phyloP scores from a whole-genome alignment of 305 asterid species.

The Fraxinus greggii region DNA sequence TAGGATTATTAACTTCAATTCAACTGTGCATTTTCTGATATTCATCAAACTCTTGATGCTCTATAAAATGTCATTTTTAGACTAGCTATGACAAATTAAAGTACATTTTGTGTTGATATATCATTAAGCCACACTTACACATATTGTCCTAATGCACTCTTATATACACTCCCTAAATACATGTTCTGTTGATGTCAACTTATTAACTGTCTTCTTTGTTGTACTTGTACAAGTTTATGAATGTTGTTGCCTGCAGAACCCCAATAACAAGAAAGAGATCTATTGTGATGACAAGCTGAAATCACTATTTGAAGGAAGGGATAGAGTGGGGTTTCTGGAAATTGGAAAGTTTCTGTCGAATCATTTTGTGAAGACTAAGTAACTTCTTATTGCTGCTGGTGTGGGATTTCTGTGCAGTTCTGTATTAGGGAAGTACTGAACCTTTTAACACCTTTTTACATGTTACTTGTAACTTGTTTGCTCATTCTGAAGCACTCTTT shows the following conservation, averaged over 20 bases:
- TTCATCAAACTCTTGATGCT: background rate
- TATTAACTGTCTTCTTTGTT: background rate
- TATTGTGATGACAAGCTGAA: slow-evolving; percentile 54
- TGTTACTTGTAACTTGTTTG: slow-evolving; percentile 11
- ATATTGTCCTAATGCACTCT: background rate
- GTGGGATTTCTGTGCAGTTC: slow-evolving; percentile 13
- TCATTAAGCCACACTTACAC: background rate
- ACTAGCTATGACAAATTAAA: background rate
- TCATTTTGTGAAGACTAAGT: slow-evolving; percentile 44
- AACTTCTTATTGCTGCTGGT: slow-evolving; percentile 14
- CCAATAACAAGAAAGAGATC: slow-evolving; percentile 49
- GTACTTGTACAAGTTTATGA: slow-evolving; percentile 1
- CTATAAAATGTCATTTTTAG: background rate
- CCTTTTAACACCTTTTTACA: background rate
- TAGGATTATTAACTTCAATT: background rate
- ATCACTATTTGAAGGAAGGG: slow-evolving; percentile 50
- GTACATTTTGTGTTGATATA: background rate
- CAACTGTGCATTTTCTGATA: background rate
- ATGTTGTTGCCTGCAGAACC: slow-evolving; percentile 41
- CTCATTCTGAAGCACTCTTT: slow-evolving; percentile 22
- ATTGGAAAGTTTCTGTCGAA: slow-evolving; percentile 49
- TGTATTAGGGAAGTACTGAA: background rate
- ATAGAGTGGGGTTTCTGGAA: slow-evolving; percentile 53
- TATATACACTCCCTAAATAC: background rate
- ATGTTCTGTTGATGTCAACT: background rate